Conservation (phyloP, 1,284 basidiomycete genomes). For the Schizophyllum amplum region DNA sequence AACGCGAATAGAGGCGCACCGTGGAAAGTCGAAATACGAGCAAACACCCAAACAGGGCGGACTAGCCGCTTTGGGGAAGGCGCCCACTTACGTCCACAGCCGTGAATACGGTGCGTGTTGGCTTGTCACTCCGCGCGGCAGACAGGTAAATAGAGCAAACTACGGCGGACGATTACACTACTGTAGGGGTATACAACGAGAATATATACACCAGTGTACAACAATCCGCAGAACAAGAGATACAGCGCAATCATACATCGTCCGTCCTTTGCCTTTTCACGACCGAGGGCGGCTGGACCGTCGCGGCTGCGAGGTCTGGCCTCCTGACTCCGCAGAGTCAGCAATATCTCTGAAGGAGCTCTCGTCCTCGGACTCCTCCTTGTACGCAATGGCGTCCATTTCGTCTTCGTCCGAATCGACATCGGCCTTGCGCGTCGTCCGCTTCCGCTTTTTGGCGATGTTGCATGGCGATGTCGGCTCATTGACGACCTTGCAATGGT, state of each 20-base stretch:
- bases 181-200: background rate
- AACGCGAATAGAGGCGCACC: background rate
- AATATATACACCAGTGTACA: background rate
- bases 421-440: background rate
- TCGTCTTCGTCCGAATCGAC: background rate
- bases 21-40: background rate
- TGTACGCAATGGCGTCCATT: background rate
- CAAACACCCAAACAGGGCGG: background rate
- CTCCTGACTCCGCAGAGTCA: background rate
- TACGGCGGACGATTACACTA: background rate
- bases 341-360: background rate
- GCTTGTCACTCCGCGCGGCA: no score
- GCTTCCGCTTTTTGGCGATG: background rate
- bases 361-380: background rate
- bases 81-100: no score
- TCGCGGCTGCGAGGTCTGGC: background rate
- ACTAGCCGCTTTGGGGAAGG: background rate
- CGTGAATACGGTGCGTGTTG: no score
- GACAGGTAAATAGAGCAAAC: background rate
- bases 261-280: background rate
- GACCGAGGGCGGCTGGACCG: background rate
- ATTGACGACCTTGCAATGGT: conserved; percentile 9
- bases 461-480: background rate
- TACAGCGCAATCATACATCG: background rate
- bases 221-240: background rate